Evolutionary conservation across 768 basidiomycete species (phyloP).

Genomic region (Suillus weaverae): DNA sequence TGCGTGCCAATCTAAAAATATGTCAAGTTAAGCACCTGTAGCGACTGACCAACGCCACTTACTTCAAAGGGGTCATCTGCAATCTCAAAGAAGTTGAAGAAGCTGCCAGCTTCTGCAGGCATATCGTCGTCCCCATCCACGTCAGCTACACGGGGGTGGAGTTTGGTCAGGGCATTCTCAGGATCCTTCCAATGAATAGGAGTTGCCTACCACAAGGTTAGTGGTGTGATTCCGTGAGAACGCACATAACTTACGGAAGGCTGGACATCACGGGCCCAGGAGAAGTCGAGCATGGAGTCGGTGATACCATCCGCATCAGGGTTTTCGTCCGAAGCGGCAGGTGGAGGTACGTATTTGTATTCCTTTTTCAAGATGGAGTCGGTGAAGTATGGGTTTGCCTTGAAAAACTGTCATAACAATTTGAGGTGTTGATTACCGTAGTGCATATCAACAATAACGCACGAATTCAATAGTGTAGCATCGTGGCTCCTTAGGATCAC

Average conservation of each 20-base stretch:
- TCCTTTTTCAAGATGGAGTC: slow-evolving; percentile 79
- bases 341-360: slow-evolving; percentile 66
- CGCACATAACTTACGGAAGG: slow-evolving; percentile 51
- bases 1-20: slow-evolving; percentile 59
- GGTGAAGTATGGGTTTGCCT: slow-evolving; percentile 81
- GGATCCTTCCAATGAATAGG: slow-evolving; percentile 84
- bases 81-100: slow-evolving; percentile 86
- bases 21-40: neutral
- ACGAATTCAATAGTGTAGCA: slow-evolving; percentile 90
- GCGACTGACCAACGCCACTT: slow-evolving; percentile 25
- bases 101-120: slow-evolving; percentile 70
- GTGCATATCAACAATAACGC: slow-evolving; percentile 36
- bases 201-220: slow-evolving; percentile 41
- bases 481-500: slow-evolving; percentile 72
- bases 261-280: slow-evolving; percentile 74
- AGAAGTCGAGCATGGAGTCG: slow-evolving; percentile 75
- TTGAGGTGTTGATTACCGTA: slow-evolving; percentile 8
- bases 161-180: slow-evolving; percentile 72
- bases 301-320: slow-evolving; percentile 77
- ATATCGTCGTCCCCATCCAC: slow-evolving; percentile 61
- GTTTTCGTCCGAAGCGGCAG: slow-evolving; percentile 52
- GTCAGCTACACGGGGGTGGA: slow-evolving; percentile 66
- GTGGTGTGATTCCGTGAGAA: neutral
- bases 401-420: slow-evolving; percentile 60
- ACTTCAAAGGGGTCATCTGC: slow-evolving; percentile 68